Evolutionary conservation across 768 basidiomycete species (phyloP), one percentile per base, ranked within the genome.

Genomic region (Calocybe cyanea): DNA sequence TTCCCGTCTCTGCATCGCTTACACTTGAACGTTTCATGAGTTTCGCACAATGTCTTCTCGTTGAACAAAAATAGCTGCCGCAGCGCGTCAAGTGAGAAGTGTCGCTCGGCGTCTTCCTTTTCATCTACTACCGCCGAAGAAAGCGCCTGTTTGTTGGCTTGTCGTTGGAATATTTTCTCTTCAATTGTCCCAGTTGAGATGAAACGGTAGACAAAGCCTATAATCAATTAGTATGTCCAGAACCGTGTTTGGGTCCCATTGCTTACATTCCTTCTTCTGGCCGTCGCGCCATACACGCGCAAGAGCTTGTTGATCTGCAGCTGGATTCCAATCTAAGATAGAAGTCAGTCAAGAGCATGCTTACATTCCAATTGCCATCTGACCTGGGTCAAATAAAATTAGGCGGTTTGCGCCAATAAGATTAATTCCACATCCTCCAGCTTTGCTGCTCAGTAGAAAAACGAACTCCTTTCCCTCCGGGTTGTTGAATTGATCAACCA

Each of bases 281-380:
- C 95, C 95, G 59, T 99, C 95, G 69, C 95, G 88, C 95, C 95
- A 99, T 7, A 99, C 95, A 62, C 95, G 92, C 35, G 95, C 95
- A 4, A 99, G 75, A 7, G 95, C 95, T 63, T 99, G 95, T 62
- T 98, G 96, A 65, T 99, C 95, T 20, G 94, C 92, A 8, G 95
- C 95, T 19, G 94, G 94, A 57, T 97, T 97, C 94, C 94, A 97
- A 60, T 97, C 94, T 93, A 48, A 7, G 34, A 17, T 19, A 40
- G 28, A 58, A 28, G 37, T 40, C 14, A 30, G 30, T 47, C 18
- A 39, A 37, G 9, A 23, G 17, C 32, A n/a, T 19, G 25, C 11
- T 20, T 25, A 4, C 7, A n/a, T 31, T n/a, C 39, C 17, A 7
- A 25, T 6, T 37, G 48, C 6, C 10, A 56, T 75, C 23, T 11